Conservation (phyloP, 305 asterid genomes). For the Striga hermonthica region DNA sequence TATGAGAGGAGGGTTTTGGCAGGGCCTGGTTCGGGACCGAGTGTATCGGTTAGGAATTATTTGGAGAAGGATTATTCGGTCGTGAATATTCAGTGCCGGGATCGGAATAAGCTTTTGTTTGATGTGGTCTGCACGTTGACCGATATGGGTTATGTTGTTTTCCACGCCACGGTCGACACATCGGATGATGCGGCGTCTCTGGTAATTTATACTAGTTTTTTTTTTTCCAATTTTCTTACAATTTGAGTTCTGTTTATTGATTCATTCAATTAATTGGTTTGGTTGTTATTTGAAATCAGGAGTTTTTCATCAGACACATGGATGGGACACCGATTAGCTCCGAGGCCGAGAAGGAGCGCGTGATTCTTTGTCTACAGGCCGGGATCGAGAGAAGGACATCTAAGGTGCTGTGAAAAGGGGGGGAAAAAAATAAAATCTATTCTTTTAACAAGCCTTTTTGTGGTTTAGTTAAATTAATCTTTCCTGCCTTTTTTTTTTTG, state of each 20-base stretch:
- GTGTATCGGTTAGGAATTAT: constrained; percentile 64
- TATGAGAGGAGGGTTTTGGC: constrained; percentile 53
- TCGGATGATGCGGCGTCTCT: constrained; percentile 51
- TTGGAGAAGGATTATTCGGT: constrained; percentile 78
- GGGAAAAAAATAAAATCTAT: neutral
- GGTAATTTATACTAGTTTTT: constrained; percentile 54
- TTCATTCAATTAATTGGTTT: neutral
- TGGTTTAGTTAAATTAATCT: neutral
- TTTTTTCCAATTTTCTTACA: too few species aligned
- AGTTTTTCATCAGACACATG: constrained; percentile 78
- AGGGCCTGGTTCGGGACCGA: constrained; percentile 41
- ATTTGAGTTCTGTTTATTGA: neutral
- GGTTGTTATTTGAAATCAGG: constrained; percentile 37
- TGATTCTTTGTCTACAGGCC: constrained; percentile 75
- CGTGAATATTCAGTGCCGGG: constrained; percentile 65
- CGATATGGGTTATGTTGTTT: constrained; percentile 72
- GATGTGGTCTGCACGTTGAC: constrained; percentile 84
- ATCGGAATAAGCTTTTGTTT: constrained; percentile 72
- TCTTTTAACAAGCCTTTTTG: neutral
- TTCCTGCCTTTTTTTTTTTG: neutral
- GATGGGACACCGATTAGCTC: constrained; percentile 88
- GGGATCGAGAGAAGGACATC: constrained; percentile 85
- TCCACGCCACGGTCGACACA: constrained; percentile 75
- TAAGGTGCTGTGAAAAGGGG: constrained; percentile 45
- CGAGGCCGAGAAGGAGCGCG: constrained; percentile 88